Conservation (phyloP, 139 green algal genomes). For the Picochlorum sp. region DNA sequence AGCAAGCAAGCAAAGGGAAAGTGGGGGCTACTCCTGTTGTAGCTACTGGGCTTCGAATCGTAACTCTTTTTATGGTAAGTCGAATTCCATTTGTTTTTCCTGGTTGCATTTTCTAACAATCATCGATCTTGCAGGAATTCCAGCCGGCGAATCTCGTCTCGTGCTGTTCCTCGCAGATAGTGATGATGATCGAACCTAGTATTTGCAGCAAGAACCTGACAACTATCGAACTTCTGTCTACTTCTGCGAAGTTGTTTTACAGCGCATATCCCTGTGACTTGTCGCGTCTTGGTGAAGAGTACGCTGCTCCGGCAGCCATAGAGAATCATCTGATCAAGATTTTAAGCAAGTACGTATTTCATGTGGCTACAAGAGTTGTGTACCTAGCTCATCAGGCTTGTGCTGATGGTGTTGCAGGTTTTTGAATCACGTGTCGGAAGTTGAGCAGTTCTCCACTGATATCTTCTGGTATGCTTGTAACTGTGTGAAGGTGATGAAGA, state of each 20-base stretch:
- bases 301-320: conserved; percentile 1
- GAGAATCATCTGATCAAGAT: background rate
- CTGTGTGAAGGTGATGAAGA: conserved; percentile 21
- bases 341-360: conserved; percentile 7
- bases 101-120: background rate
- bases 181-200: conserved; percentile 30
- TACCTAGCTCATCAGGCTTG: too few relatives aligned
- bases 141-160: conserved; percentile 20
- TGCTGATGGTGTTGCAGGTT: background rate
- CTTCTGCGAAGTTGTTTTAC: conserved; percentile 8
- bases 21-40: conserved; percentile 38
- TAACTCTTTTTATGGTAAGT: conserved; percentile 3
- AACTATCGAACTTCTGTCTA: conserved; percentile 17
- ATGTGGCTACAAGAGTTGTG: background rate
- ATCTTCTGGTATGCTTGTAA: conserved; percentile 17
- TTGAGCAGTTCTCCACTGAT: background rate
- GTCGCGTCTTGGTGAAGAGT: background rate
- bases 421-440: conserved; percentile 8
- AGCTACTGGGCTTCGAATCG: background rate
- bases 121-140: conserved; percentile 14
- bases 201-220: conserved; percentile 10
- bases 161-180: conserved; percentile 21
- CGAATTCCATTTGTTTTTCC: background rate
- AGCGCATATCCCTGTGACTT: conserved; percentile 1
- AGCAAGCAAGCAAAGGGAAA: background rate